A percentile compares a stretch with the other conserved stretches of the same genome.
phyloP scores from a whole-genome alignment of 176 grass and related monocot genomes.

The Carex pumila region DNA sequence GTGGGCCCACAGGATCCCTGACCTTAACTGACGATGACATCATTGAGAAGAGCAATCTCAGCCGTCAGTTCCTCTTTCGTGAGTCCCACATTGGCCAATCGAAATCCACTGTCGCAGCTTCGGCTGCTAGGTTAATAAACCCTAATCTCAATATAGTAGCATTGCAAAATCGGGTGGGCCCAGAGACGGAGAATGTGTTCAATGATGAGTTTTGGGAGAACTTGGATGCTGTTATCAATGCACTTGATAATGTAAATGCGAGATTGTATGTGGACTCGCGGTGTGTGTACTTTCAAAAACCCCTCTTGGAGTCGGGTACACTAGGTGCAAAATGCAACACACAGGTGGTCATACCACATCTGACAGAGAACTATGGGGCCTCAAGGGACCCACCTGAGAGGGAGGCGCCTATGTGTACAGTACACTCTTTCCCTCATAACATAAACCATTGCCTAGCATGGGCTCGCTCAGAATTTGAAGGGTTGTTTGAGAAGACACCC shows the following conservation, averaged over 20 bases:
- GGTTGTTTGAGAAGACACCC: constrained; percentile 89
- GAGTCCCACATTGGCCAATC: constrained; percentile 94
- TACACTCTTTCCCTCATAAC: constrained; percentile 94
- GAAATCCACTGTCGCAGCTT: constrained; percentile 84
- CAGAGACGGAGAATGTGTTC: constrained; percentile 90
- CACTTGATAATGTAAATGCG: constrained; percentile 77
- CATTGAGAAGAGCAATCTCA: constrained; percentile 96
- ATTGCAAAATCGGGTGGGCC: constrained; percentile 86
- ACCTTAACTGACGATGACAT: constrained; percentile 93
- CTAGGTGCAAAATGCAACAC: constrained; percentile 94
- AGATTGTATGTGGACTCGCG: constrained; percentile 91
- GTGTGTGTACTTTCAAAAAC: constrained; percentile 88
- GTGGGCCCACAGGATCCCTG: constrained; percentile 49
- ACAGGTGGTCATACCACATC: constrained; percentile 89
- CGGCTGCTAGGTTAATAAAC: constrained; percentile 63
- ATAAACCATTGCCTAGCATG: constrained; percentile 93
- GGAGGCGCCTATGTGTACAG: constrained; percentile 92
- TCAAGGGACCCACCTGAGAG: constrained; percentile 95
- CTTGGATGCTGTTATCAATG: constrained; percentile 79
- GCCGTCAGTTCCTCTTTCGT: constrained; percentile 93
- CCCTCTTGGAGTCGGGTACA: constrained; percentile 86
- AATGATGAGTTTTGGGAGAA: constrained; percentile 81
- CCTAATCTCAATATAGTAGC: constrained; percentile 61
- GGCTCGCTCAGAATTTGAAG: constrained; percentile 91
- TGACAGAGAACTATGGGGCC: constrained; percentile 91